phyloP scores from a whole-genome alignment of 2,329 filamentous ascomycete species.

The Bimuria novae-zelandiae region DNA sequence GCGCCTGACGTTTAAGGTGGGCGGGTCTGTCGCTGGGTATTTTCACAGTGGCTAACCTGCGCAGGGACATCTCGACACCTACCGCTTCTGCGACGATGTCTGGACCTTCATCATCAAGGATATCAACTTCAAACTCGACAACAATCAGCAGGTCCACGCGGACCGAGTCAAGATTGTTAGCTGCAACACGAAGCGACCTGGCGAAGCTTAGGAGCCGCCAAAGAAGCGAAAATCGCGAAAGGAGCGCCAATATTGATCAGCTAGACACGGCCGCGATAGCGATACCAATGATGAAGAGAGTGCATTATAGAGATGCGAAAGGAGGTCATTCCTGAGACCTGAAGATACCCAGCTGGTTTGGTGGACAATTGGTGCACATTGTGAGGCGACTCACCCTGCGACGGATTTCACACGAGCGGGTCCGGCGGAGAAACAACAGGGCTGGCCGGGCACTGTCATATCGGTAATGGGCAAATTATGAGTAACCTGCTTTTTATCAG shows the following conservation, averaged over 20 bases:
- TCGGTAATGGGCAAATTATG: too few relatives aligned
- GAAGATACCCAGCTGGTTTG: too few relatives aligned
- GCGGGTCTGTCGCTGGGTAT: slow-evolving; percentile 17
- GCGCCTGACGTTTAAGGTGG: slow-evolving; percentile 91
- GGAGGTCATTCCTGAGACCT: too few relatives aligned
- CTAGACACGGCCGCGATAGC: too few relatives aligned
- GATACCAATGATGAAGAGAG: too few relatives aligned
- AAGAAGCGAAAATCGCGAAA: not conserved
- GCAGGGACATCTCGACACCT: slow-evolving; percentile 94
- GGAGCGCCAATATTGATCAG: not conserved
- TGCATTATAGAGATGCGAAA: too few relatives aligned
- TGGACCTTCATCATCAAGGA: slow-evolving; percentile 99
- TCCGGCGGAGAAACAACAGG: too few relatives aligned
- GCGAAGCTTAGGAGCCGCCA: slow-evolving; percentile 52
- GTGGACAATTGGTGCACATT: too few relatives aligned
- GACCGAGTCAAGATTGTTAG: slow-evolving; percentile 99
- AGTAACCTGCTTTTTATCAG: too few relatives aligned
- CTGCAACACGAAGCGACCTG: slow-evolving; percentile 86
- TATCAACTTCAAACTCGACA: slow-evolving; percentile 97
- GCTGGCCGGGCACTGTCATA: too few relatives aligned
- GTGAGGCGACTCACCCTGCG: too few relatives aligned
- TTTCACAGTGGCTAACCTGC: slow-evolving; percentile 19
- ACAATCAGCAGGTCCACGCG: slow-evolving; percentile 72
- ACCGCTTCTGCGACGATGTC: slow-evolving; percentile 99
- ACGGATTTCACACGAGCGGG: too few relatives aligned